These are phyloP conservation scores for Fusarium metavorans DNA, from an alignment of 2,329 filamentous ascomycete genomes.

Conservation along the genomic window DNA sequence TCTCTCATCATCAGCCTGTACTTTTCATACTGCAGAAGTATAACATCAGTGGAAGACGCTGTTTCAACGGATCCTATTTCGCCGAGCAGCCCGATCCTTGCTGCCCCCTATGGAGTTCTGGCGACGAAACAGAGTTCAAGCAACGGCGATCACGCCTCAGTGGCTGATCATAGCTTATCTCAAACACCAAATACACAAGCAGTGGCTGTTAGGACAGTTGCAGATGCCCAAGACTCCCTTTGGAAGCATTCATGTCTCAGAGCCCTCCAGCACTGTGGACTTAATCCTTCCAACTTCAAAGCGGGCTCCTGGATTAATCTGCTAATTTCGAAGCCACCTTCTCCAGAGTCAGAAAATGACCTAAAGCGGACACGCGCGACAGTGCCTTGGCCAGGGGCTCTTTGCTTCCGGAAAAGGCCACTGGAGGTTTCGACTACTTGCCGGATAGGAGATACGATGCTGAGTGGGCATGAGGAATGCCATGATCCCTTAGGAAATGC, in stretches of 20 bases:
- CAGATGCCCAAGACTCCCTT: slow-evolving; percentile 55
- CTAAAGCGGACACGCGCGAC: slow-evolving; percentile 56
- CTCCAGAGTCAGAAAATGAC: slow-evolving; percentile 57
- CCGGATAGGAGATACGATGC: slow-evolving; percentile 54
- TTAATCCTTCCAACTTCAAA: slow-evolving; percentile 57
- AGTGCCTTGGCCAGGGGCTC: slow-evolving; percentile 66
- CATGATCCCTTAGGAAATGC: slow-evolving; percentile 64
- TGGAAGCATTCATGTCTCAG: slow-evolving; percentile 65
- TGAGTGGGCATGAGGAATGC: slow-evolving; percentile 54
- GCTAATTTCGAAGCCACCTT: slow-evolving; percentile 59
- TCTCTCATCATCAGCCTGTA: slow-evolving; percentile 63
- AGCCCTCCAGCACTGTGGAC: slow-evolving; percentile 63
- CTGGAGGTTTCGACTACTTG: slow-evolving; percentile 55
- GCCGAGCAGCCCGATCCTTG: slow-evolving; percentile 60
- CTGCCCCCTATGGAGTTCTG: slow-evolving; percentile 65
- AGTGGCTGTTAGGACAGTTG: slow-evolving; percentile 55
- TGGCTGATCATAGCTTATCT: slow-evolving; percentile 51
- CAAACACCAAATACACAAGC: slow-evolving; percentile 67
- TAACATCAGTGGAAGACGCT: slow-evolving; percentile 60
- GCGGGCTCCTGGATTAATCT: slow-evolving; percentile 65
- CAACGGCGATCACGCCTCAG: slow-evolving; percentile 40
- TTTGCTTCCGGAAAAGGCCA: slow-evolving; percentile 64
- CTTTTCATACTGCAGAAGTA: slow-evolving; percentile 60
- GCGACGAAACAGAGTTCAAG: slow-evolving; percentile 43
- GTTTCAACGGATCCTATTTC: slow-evolving; percentile 54